Evolutionary conservation across 345 rosid species (phyloP), one percentile per base, ranked within the genome.

Genomic region (Crucihimalaya himalaica): DNA sequence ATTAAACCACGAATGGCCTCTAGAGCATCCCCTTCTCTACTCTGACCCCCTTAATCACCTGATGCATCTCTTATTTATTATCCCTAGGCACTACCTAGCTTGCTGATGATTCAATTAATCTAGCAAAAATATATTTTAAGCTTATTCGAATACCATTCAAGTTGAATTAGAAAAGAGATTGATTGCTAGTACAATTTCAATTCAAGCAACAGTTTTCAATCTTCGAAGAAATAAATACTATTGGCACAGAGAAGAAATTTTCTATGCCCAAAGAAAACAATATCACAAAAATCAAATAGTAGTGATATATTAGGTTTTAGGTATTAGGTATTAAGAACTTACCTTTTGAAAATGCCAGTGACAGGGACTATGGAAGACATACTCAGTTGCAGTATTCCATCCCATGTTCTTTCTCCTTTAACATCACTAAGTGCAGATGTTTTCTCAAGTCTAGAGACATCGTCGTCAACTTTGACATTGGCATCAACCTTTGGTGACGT

Each of bases 331-430:
- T 23, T 37, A 71, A 48, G 39, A 78, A 80, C 70, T 77, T 73
- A 92, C 99, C 99, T 87, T 82, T 83, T 92, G 73, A 77, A 96
- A 68, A 82, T 53, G 71, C 94, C 89, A 59, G 81, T 57, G 42
- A 86, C 91, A 8, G 98, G 70, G 37, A 79, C 84, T 31, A 68
- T 61, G 14, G 79, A 58, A 12, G 97, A 68, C 53, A 81, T 64
- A 76, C 73, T 92, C 63, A 90, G 86, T 81, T 92, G 95, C 61
- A 96, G 85, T 34, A 68, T 51, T 64, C 99, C 99, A 68, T 90
- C 88, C 98, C 99, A 96, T n/a, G 86, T 74, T 51, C 28, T 80
- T 25, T 90, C 92, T 63, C 85, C 89, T 62, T 73, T 48, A 52
- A 63, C 34, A 51, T 27, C 68, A 35, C 74, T 65, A 70, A 63